Evolutionary conservation across 2,329 filamentous ascomycete genomes (phyloP).

Genomic region (Coniosporium uncinatum): DNA sequence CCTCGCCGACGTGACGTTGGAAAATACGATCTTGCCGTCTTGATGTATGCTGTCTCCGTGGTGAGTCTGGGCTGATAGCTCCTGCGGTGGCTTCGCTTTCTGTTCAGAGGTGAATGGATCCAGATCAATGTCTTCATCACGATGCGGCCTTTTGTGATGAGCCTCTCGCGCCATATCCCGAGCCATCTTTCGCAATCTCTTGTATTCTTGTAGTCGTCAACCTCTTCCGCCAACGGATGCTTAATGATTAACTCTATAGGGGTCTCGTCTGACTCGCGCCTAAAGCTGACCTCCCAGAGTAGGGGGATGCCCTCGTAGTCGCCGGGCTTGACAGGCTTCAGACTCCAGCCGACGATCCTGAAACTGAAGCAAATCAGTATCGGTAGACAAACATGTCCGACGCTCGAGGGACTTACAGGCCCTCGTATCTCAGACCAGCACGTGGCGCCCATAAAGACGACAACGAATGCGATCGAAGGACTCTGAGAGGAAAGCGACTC

Average conservation of each 20-base stretch:
- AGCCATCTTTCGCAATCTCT: constrained; percentile 10
- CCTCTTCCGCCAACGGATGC: constrained; percentile 33
- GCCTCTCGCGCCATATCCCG: background rate
- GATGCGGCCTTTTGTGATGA: background rate
- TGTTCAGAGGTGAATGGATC: background rate
- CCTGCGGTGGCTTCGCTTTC: background rate
- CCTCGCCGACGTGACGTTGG: background rate
- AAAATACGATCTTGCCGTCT: background rate
- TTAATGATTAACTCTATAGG: constrained; percentile 27
- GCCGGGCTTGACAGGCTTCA: constrained; percentile 24
- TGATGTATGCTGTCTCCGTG: background rate
- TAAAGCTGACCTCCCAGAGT: constrained; percentile 31
- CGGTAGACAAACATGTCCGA: constrained; percentile 9
- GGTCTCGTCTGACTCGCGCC: constrained; percentile 18
- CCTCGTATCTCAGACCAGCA: constrained; percentile 41
- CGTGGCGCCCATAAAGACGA: constrained; percentile 37
- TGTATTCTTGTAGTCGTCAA: constrained; percentile 43
- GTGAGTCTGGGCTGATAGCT: background rate
- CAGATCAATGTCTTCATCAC: background rate
- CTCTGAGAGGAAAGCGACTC: constrained; percentile 32
- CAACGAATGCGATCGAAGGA: constrained; percentile 36
- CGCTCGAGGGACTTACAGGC: constrained; percentile 28
- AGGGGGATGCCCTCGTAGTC: constrained; percentile 8
- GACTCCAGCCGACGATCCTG: constrained; percentile 20
- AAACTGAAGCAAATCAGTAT: constrained; percentile 9